Conservation (phyloP, 176 grass and related monocot genomes). For the Oropetium thomaeum region DNA sequence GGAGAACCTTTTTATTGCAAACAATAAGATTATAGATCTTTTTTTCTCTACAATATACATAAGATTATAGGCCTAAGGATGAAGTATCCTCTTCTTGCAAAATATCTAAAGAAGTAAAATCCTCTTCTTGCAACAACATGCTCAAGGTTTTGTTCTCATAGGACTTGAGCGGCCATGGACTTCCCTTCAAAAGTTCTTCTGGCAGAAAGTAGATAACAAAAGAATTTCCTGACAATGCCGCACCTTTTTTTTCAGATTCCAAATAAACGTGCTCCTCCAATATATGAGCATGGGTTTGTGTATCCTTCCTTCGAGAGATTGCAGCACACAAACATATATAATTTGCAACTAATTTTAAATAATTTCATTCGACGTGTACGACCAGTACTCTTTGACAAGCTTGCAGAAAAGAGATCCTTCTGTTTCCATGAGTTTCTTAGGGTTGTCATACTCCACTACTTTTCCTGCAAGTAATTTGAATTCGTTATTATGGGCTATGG, state of each 20-base stretch:
- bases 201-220: neutral
- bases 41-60: too few species aligned
- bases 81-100: neutral
- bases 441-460: slow-evolving; percentile 69
- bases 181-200: neutral
- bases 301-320: neutral
- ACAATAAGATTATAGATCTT: too few species aligned
- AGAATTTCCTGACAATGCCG: neutral
- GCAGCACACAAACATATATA: too few species aligned
- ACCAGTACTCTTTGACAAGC: slow-evolving; percentile 80
- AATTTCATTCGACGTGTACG: slow-evolving; percentile 41
- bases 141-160: neutral
- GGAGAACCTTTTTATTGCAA: neutral
- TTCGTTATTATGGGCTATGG: neutral
- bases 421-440: slow-evolving; percentile 67
- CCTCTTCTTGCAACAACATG: neutral
- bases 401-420: slow-evolving; percentile 62
- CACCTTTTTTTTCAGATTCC: neutral
- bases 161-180: neutral
- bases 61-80: too few species aligned
- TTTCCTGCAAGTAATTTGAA: slow-evolving; percentile 38
- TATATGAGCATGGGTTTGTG: neutral
- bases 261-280: neutral
- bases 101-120: neutral
- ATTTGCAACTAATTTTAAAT: neutral